Conservation (phyloP, 306 rosid genomes). For the Cicer yamashitae region DNA sequence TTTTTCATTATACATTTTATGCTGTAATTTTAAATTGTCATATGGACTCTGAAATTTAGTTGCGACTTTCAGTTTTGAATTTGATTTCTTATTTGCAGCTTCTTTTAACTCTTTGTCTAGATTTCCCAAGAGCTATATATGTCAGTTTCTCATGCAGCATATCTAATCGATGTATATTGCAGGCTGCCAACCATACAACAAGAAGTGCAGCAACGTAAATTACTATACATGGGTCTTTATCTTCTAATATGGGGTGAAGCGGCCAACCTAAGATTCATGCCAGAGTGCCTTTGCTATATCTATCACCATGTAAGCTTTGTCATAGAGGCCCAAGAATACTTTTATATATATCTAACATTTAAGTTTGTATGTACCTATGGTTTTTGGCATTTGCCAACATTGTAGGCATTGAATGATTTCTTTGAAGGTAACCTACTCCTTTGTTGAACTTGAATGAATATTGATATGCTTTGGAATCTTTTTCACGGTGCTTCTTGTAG, state of each 20-base stretch:
- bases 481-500: conserved; percentile 53
- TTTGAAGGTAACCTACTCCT: conserved; percentile 3
- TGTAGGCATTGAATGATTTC: conserved; percentile 20
- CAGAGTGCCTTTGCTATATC: conserved; percentile 97
- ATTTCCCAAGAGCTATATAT: conserved; percentile 19
- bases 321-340: conserved; percentile 1
- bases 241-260: conserved; percentile 99
- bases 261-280: conserved; percentile 97
- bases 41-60: conserved; percentile 27
- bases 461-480: conserved; percentile 41
- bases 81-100: conserved; percentile 14
- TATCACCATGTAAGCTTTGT: conserved; percentile 85
- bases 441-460: conserved; percentile 25
- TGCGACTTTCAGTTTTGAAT: conserved; percentile 29
- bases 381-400: conserved; percentile 21
- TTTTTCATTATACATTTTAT: conserved; percentile 32
- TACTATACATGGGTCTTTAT: conserved; percentile 94
- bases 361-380: conserved; percentile 16
- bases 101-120: conserved; percentile 13
- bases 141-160: conserved; percentile 27
- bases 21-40: conserved; percentile 10
- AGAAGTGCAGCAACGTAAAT: conserved; percentile 97
- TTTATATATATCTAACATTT: background rate
- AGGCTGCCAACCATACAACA: conserved; percentile 99
- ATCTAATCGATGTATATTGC: conserved; percentile 41